Evolutionary conservation across 768 basidiomycete species (phyloP), one percentile per base, ranked within the genome.

Genomic region (Chalciporus pseudorubinellus): DNA sequence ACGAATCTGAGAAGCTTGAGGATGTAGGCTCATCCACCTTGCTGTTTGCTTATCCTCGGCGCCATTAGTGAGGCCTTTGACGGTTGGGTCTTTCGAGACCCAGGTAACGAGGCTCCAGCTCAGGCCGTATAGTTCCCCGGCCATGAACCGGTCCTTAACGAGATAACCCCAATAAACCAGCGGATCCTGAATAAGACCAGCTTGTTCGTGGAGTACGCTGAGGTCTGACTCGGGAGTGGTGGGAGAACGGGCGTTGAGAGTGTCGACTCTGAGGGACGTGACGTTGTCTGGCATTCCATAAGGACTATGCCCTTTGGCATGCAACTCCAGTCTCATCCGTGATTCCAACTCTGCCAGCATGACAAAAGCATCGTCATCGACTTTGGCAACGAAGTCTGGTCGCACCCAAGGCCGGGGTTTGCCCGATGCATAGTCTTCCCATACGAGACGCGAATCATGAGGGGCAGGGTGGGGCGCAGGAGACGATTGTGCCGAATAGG

Each of bases 331-430:
- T 41, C 95, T 79, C 50, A 98, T 72, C 24, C 92, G 81, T n/a
- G 90, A 81, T 69, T 98, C 95, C 16, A 98, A 77, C 67, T 98
- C 95, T 2, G 90, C 90, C 28, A 98, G 79, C 82, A 97, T 94
- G 46, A 98, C 81, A 61, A 98, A 95, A 8, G 92, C 83, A 68
- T 98, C 95, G 62, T 98, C 95, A 66, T 98, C 95, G 1, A 88
- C 89, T 71, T 98, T 98, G 61, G 90, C 83, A 38, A 98, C 84
- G 62, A 84, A 98, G 66, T 97, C 92, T 11, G 93, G 95, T 34
- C 89, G 79, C 19, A 87, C 86, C 90, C 92, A 95, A 7, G 81
- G 77, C 39, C 67, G 71, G 3, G 77, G 71, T 24, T 70, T 66
- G 16, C 69, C 72, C 0, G 75, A 69, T 22, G 65, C 63, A 36